Evolutionary conservation across 1,284 basidiomycete genomes (phyloP).

Genomic region (Ceratobasidium sp.): DNA sequence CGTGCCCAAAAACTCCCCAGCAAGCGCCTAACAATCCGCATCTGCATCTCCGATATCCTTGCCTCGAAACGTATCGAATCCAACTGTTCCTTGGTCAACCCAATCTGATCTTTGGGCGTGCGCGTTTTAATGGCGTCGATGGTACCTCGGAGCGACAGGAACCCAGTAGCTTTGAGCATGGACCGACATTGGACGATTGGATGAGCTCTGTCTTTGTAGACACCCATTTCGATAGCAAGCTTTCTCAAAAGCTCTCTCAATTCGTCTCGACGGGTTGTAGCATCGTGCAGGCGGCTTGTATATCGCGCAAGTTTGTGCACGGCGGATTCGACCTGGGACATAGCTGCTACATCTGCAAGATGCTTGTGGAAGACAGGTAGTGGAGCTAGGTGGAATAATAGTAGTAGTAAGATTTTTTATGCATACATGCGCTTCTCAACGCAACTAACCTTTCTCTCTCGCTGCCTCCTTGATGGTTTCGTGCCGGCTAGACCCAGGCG

Average conservation of each 20-base stretch:
- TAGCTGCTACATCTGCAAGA: constrained; percentile 1
- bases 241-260: neutral
- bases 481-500: no score
- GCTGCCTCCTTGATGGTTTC: neutral
- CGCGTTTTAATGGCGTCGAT: constrained; percentile 3
- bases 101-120: constrained; percentile 12
- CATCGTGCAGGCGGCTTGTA: constrained; percentile 9
- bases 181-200: constrained; percentile 12
- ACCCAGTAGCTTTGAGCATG: neutral
- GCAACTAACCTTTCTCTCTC: neutral
- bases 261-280: neutral
- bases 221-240: constrained; percentile 1
- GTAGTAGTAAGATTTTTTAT: neutral
- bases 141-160: neutral
- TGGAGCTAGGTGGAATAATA: neutral
- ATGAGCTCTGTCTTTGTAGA: constrained; percentile 2
- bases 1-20: neutral
- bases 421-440: neutral
- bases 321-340: constrained; percentile 9
- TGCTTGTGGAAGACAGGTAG: neutral
- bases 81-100: neutral
- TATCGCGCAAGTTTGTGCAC: constrained; percentile 27
- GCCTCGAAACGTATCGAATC: constrained; percentile 6
- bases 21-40: neutral
- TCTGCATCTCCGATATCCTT: constrained; percentile 26